phyloP scores from a whole-genome alignment of 148 eudicot genomes.

The Mesembryanthemum crystallinum region DNA sequence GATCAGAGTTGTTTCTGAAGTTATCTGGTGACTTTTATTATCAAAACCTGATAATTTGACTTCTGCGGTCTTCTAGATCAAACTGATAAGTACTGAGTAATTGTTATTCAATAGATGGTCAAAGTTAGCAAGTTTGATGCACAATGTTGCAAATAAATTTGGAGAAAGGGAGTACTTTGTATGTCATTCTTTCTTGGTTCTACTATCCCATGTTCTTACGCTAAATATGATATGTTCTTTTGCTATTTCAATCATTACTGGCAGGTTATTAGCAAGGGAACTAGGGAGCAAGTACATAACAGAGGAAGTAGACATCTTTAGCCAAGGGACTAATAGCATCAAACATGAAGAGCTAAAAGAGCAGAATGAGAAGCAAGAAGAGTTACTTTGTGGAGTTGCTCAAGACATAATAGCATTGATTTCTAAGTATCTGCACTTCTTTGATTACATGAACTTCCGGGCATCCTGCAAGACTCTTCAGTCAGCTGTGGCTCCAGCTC shows the following conservation, averaged over 20 bases:
- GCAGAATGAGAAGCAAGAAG: neutral
- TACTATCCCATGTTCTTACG: too few relatives aligned
- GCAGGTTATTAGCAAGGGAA: conserved; percentile 4
- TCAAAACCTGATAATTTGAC: too few relatives aligned
- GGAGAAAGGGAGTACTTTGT: too few relatives aligned
- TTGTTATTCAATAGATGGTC: too few relatives aligned
- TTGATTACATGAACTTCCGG: conserved; percentile 25
- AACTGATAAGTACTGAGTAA: too few relatives aligned
- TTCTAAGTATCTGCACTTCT: conserved; percentile 10
- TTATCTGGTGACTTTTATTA: too few relatives aligned
- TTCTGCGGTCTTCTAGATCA: too few relatives aligned
- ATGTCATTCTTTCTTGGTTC: too few relatives aligned
- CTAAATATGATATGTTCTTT: neutral
- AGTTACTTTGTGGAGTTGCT: neutral
- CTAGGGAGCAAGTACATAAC: neutral
- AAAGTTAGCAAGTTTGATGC: too few relatives aligned
- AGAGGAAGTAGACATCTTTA: neutral
- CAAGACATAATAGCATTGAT: neutral
- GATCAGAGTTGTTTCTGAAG: too few relatives aligned
- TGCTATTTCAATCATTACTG: neutral
- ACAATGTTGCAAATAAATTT: too few relatives aligned
- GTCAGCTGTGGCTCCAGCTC: neutral
- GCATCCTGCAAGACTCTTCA: conserved; percentile 1
- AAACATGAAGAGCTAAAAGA: neutral
- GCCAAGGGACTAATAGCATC: neutral